Base-by-base conservation (phyloP, 2,329 filamentous ascomycete genomes). In the Emergomyces orientalis region DNA sequence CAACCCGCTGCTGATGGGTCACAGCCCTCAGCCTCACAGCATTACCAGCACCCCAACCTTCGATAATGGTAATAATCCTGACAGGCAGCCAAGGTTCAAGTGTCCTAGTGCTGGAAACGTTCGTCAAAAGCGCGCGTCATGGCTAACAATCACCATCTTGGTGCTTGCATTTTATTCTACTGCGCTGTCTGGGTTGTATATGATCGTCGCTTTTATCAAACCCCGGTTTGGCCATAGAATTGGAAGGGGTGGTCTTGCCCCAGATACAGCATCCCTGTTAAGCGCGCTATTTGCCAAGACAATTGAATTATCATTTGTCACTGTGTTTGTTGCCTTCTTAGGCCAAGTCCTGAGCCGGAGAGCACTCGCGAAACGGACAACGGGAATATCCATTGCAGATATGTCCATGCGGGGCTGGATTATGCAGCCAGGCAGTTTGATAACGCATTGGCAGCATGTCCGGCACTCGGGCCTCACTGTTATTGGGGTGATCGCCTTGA, bases 371-470 rank as follows among this genome's bases (percentile, higher is more conserved):
- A 82, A 80, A 61, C 77, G 80, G 9, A 82, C 84, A 0, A 76
- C 78, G 2, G 89, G 89, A 1, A 82, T 92, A 63, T 90, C 85
- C 0, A 80, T 93, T 19, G 86, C 89, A 0, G 89, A 93, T 70
- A 84, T 92, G 78, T 87, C 83, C 19, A 91, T 93, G 88, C 82
- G 89, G 56, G 82, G 82, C 52, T 93, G 89, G 89, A 82, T 88
- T 25, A 83, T 86, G 76, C 85, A 88, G 73, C 88, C 88, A 0
- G 89, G 89, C 0, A 87, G 85, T 0, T 78, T 93, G 65, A 78
- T 93, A 25, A 89, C 87, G 0, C 86, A 90, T 67, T 88, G 81
- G 73, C 81, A 87, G 65, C 83, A 82, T 3, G 76, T 91, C 0
- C 81, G 82, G 5, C 86, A 88, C 64, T 86, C 87, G 0, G 86